Evolutionary conservation across 768 basidiomycete species (phyloP).

Genomic region (Podaxis sp.): DNA sequence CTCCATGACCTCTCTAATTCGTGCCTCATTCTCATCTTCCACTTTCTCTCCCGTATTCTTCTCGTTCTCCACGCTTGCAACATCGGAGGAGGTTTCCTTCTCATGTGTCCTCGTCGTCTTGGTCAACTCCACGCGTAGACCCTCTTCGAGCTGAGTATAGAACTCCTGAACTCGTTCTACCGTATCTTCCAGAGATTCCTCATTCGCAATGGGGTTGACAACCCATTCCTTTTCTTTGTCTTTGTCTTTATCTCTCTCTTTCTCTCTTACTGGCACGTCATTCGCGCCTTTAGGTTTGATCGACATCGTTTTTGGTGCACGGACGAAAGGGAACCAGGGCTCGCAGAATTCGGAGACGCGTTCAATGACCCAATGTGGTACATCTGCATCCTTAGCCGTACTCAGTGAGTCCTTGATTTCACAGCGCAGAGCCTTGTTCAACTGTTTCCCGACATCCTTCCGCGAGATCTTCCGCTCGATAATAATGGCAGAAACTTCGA

Average conservation of each 20-base stretch:
- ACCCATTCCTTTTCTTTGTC: slow-evolving; percentile 29
- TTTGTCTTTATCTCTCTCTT: slow-evolving; percentile 13
- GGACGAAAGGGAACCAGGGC: slow-evolving; percentile 55
- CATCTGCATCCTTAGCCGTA: slow-evolving; percentile 4
- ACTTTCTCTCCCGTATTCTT: slow-evolving; percentile 27
- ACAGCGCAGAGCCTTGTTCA: slow-evolving; percentile 47
- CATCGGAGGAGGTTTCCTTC: not conserved
- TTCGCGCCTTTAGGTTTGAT: slow-evolving; percentile 12
- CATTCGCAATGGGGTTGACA: slow-evolving; percentile 34
- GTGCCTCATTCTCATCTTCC: slow-evolving; percentile 35
- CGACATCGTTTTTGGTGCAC: slow-evolving; percentile 2
- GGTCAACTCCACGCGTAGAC: slow-evolving; percentile 32
- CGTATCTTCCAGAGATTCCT: slow-evolving; percentile 47
- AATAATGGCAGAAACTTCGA: slow-evolving; percentile 57
- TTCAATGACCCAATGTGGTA: slow-evolving; percentile 53
- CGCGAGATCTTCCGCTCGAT: slow-evolving; percentile 49
- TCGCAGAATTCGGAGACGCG: slow-evolving; percentile 52
- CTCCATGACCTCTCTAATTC: slow-evolving; percentile 61
- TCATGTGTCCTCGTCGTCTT: slow-evolving; percentile 13
- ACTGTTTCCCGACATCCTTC: slow-evolving; percentile 47
- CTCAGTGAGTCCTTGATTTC: slow-evolving; percentile 51
- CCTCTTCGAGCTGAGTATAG: slow-evolving; percentile 61
- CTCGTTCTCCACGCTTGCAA: slow-evolving; percentile 8
- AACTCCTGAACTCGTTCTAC: slow-evolving; percentile 65
- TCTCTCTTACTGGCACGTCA: slow-evolving; percentile 7